These are phyloP conservation scores for Ceratobasidium theobromae DNA, from an alignment of 1,284 basidiomycete species.

Conservation along the genomic window DNA sequence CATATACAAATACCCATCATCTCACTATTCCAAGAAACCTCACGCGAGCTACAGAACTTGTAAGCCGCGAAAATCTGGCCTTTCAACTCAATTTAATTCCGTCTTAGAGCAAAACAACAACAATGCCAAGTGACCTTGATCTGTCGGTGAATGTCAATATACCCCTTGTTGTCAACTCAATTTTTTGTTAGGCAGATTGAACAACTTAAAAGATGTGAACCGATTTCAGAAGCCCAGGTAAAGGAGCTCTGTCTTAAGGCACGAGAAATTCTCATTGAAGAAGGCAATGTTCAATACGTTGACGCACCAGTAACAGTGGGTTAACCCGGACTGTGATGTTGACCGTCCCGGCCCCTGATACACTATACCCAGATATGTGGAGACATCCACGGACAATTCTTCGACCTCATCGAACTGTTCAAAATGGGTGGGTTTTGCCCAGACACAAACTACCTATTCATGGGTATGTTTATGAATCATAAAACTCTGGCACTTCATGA, in stretches of 20 bases:
- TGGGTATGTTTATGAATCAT: slow-evolving; percentile 64
- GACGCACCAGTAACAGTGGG: slow-evolving; percentile 94
- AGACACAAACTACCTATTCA: slow-evolving; percentile 96
- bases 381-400: slow-evolving; percentile 99
- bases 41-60: no score
- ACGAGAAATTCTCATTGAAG: slow-evolving; percentile 94
- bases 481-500: background rate
- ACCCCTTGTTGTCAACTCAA: background rate
- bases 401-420: slow-evolving; percentile 96
- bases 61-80: background rate
- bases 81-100: background rate
- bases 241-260: slow-evolving; percentile 93
- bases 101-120: background rate
- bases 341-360: no score
- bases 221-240: slow-evolving; percentile 90
- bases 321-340: slow-evolving; percentile 11
- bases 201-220: slow-evolving; percentile 87
- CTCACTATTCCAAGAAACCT: no score
- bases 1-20: no score
- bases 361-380: slow-evolving; percentile 78
- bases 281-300: slow-evolving; percentile 95
- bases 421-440: slow-evolving; percentile 94
- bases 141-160: slow-evolving; percentile 27
- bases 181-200: slow-evolving; percentile 68
- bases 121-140: slow-evolving; percentile 37